Base-by-base conservation (phyloP, 805 yeast species). In the Tetrapisispora phaffii region DNA sequence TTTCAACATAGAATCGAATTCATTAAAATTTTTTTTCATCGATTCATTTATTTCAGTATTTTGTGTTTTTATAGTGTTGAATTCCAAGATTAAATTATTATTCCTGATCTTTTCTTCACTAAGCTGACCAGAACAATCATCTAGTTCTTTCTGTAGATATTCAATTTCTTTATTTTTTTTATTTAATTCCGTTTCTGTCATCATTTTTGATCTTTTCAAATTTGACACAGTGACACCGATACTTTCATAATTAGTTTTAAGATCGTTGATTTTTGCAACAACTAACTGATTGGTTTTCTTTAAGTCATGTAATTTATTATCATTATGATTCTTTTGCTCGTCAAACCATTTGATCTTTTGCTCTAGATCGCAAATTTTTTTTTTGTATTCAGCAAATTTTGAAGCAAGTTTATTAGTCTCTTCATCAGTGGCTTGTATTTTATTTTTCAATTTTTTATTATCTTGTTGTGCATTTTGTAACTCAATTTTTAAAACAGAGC, bases 21-120 rank as follows among this genome's bases (percentile, higher is more conserved):
- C 12, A 19, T 24, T 21, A 19, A 50, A 19, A 9, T 45, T 39
- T 17, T 38, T 16, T 15, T 44, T 39, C 9, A 28, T 44, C 1
- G 47, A 5, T 15, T 42, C 38, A 19, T 12, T 31, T 9, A 31
- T 31, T 12, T 44, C 41, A 23, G 21, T n/a, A 28, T 34, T 32
- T 35, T 48, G 47, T 24, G 42, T 44, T 34, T 49, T 46, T 42
- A 49, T 35, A 26, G 42, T 41, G 8, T 42, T 37, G 47, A 54
- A 34, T 35, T 60, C 60, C 21, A 54, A 51, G 5, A 56, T 23
- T 7, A 61, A 41, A 1, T 57, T 50, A 29, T 51, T 48, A 39
- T 55, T 67, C 44, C 62, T 68, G 12, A 71, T 58, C 44, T 70
- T 73, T 49, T 73, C 76, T 44, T 73, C 77, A 8, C 73, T 70